Percentiles rank a stretch among this genome's conserved stretches.
Evolutionary conservation across 2,329 filamentous ascomycete species (phyloP).

Genomic region (Hirsutella rhossiliensis): DNA sequence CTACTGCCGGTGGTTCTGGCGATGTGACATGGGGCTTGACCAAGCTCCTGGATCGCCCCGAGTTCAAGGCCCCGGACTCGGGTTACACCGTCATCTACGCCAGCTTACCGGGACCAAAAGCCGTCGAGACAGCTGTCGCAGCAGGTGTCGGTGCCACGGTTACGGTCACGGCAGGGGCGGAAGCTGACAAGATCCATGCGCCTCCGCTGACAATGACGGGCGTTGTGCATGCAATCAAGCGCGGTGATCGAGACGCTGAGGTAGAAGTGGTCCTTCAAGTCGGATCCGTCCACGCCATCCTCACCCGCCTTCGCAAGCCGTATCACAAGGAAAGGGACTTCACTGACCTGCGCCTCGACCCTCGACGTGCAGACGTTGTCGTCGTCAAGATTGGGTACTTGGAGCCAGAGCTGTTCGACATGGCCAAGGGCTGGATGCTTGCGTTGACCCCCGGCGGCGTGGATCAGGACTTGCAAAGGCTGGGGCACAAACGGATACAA

Average conservation of each 20-base stretch:
- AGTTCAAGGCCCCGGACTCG: conserved; percentile 23
- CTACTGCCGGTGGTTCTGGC: conserved; percentile 40
- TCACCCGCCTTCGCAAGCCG: conserved; percentile 39
- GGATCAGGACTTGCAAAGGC: conserved; percentile 35
- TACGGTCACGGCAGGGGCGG: conserved; percentile 37
- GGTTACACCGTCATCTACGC: conserved; percentile 37
- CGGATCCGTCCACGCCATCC: conserved; percentile 36
- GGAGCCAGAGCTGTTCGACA: conserved; percentile 40
- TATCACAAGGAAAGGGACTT: conserved; percentile 42
- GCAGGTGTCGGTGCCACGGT: conserved; percentile 34
- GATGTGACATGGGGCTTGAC: conserved; percentile 40
- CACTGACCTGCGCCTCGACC: conserved; percentile 30
- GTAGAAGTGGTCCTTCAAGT: conserved; percentile 37
- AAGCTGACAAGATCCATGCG: conserved; percentile 33
- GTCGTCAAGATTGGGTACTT: conserved; percentile 45
- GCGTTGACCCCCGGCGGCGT: conserved; percentile 40
- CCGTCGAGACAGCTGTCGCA: conserved; percentile 25
- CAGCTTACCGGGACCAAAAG: conserved; percentile 34
- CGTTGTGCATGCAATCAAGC: conserved; percentile 33
- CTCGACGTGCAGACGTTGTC: conserved; percentile 34
- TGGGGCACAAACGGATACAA: conserved; percentile 33
- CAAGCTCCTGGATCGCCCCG: conserved; percentile 28
- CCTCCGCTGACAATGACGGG: conserved; percentile 39
- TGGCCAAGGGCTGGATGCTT: conserved; percentile 42
- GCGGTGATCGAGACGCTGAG: conserved; percentile 34